Conservation (phyloP, 805 yeast genomes). For the Yarrowia divulgata region DNA sequence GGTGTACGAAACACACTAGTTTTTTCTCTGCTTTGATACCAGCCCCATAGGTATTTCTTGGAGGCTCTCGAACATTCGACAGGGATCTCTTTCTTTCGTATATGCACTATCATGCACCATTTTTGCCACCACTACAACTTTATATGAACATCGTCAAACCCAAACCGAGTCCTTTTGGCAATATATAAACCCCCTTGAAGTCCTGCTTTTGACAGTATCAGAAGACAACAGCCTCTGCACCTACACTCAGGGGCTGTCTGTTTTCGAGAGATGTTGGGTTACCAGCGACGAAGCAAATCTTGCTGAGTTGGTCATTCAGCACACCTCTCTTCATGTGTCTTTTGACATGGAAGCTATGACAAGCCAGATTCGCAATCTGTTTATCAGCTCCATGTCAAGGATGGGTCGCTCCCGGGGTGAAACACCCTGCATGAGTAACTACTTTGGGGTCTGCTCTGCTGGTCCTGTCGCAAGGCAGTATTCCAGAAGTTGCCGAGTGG, state of each 20-base stretch:
- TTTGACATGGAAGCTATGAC: background rate
- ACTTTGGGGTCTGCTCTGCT: constrained; percentile 9
- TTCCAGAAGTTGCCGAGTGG: constrained; percentile 12
- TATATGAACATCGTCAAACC: background rate
- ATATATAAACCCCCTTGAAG: background rate
- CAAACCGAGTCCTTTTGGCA: background rate
- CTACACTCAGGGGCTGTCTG: background rate
- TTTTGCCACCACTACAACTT: background rate
- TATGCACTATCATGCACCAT: background rate
- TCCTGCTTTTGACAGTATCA: background rate
- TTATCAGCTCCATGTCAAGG: constrained; percentile 1
- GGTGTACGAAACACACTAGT: too few species aligned
- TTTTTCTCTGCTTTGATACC: too few species aligned
- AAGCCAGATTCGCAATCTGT: constrained; percentile 8
- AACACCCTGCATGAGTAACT: background rate
- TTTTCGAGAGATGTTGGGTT: constrained; percentile 3
- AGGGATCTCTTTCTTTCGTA: background rate
- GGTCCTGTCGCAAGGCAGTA: background rate
- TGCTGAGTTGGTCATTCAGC: constrained; percentile 5
- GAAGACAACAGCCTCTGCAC: constrained; percentile 1
- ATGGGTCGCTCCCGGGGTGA: background rate
- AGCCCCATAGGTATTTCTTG: too few species aligned
- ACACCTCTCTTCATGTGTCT: constrained; percentile 15
- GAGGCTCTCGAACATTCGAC: constrained; percentile 1
- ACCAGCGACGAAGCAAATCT: background rate